Percentiles rank a stretch among this genome's conserved stretches.
phyloP scores from a whole-genome alignment of 208 protist genomes.

The Leishmania lainsoni region DNA sequence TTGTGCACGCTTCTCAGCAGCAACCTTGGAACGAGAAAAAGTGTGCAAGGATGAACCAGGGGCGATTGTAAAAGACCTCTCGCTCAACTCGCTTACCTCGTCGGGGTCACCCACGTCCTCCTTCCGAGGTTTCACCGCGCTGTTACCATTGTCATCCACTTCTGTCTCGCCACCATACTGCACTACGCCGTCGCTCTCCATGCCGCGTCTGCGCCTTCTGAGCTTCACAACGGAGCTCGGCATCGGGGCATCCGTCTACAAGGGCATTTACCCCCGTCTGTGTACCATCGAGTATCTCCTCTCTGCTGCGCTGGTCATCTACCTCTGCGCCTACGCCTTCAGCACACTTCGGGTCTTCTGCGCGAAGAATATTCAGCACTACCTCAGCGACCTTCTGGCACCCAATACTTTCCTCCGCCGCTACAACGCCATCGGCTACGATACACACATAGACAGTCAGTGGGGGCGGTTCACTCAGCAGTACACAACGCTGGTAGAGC shows the following conservation, averaged over 20 bases:
- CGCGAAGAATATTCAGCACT: not conserved
- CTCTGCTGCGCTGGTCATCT: not conserved
- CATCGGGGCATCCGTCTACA: slow-evolving; percentile 4
- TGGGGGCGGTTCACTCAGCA: slow-evolving; percentile 28
- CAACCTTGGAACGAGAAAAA: not conserved
- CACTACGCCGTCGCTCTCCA: not conserved
- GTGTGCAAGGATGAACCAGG: not conserved
- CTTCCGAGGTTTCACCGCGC: not conserved
- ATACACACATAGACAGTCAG: slow-evolving; percentile 15
- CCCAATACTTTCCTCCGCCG: not conserved
- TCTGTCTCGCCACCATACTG: not conserved
- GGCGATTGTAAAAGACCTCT: not conserved
- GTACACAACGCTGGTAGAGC: not conserved
- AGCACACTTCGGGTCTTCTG: not conserved
- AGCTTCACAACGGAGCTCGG: slow-evolving; percentile 10
- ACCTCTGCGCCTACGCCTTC: slow-evolving; percentile 4
- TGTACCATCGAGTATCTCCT: slow-evolving; percentile 18
- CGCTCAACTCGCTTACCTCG: not conserved
- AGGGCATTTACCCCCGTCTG: not conserved
- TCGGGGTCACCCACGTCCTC: too few species aligned
- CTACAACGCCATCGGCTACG: slow-evolving; percentile 30
- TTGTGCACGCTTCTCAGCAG: not conserved
- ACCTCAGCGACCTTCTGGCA: not conserved
- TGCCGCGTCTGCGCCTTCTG: slow-evolving; percentile 2
- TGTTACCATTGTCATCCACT: not conserved